Evolutionary conservation across 345 rosid species (phyloP), one percentile per base, ranked within the genome.

Genomic region (Dipteronia sinensis): DNA sequence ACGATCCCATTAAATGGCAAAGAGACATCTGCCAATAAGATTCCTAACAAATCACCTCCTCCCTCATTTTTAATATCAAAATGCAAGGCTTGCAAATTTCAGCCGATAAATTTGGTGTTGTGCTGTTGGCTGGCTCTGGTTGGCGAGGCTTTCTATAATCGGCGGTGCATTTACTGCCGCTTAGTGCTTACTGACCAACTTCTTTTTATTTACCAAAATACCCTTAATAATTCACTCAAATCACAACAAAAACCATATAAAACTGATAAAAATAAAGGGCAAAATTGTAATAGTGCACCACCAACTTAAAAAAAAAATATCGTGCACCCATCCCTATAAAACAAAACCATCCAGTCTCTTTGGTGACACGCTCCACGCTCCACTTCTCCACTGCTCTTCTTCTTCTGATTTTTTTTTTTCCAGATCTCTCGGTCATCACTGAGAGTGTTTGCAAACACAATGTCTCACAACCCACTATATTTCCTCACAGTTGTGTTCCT

Each of bases 111-210:
- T 23, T 49, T 42, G 34, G 17, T 0, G 19, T 31, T 13, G 11
- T 10, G 23, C 13, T 25, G 62, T 42, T 3, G 10, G 55, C 75
- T 16, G 0, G 29, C 65, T 2, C 1, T 20, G 11, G 49, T 10
- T 10, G 49, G 49, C 49, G 46, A 7, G 8, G 46, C 10, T 16
- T 72, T 34, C 38, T 73, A 6, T 15, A 23, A 62, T 42, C n/a
- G 59, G 22, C 73, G 73, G 67, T 68, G 73, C 67, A 76, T 56
- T 68, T 66, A 76, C 73, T 38, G n/a, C n/a, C n/a, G n/a, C n/a
- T 19, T 44, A n/a, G n/a, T 20, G 1, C 49, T 16, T 2, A 16
- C 10, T 64, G 10, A 3, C 1, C 23, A 34, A 0, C 38, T 0
- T 1, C 1, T 49, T 69, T 31, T 55, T 27, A 17, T 10, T 17